phyloP scores from a whole-genome alignment of 331 rosid genomes.

The Quercus tomentella region DNA sequence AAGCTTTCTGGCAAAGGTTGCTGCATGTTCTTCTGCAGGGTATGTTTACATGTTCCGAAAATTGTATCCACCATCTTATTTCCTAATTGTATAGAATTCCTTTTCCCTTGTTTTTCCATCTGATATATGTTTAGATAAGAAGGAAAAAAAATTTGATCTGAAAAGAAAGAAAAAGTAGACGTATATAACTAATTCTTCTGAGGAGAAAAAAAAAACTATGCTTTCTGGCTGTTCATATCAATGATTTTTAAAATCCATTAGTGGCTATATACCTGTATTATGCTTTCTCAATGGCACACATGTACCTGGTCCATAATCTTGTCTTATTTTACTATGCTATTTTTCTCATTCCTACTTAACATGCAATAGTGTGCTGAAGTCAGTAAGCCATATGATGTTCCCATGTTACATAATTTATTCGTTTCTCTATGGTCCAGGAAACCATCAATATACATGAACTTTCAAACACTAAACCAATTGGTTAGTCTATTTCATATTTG shows the following conservation, averaged over 20 bases:
- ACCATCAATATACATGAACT: neutral
- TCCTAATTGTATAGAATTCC: neutral
- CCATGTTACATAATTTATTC: no score
- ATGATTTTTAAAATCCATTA: no score
- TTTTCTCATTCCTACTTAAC: neutral
- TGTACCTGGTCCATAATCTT: no score
- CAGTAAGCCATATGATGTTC: neutral
- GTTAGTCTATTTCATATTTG: neutral
- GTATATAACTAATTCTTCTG: no score
- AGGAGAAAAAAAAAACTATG: neutral
- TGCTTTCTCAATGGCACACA: no score
- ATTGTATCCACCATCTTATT: neutral
- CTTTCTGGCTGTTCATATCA: neutral
- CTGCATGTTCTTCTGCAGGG: conserved; percentile 37
- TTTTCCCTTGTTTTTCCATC: neutral
- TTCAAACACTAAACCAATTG: neutral
- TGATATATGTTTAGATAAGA: neutral
- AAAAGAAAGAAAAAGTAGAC: neutral
- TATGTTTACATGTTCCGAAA: neutral
- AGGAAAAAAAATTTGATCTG: neutral
- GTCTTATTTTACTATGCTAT: no score
- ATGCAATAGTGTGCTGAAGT: neutral
- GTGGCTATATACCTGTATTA: no score
- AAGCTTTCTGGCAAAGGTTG: conserved; percentile 18
- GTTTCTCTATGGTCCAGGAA: neutral